Evolutionary conservation across 140 eudicot species (phyloP).

Genomic region (Cichorium intybus): DNA sequence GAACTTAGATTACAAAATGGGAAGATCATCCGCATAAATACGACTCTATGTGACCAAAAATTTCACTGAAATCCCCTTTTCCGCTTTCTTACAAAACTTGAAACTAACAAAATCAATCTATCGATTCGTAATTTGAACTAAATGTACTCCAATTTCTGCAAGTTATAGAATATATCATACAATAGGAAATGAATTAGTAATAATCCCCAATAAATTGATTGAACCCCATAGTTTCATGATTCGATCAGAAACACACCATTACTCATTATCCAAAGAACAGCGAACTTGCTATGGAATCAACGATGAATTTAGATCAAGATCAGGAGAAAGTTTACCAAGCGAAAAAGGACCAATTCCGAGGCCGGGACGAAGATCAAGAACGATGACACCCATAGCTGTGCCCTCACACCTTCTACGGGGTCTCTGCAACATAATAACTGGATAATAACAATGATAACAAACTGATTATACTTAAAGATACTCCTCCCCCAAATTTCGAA

Average conservation of each 20-base stretch:
- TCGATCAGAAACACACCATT: not conserved
- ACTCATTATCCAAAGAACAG: not conserved
- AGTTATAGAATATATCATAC: constrained; percentile 1
- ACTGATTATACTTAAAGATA: constrained; percentile 6
- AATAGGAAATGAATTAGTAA: not conserved
- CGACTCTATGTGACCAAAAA: constrained; percentile 1
- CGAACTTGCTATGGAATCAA: not conserved
- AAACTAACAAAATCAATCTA: constrained; percentile 6
- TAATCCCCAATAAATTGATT: not conserved
- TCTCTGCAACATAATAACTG: constrained; percentile 56
- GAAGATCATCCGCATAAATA: constrained; percentile 13
- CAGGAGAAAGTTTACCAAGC: constrained; percentile 43
- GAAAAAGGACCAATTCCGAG: constrained; percentile 86
- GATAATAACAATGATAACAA: not conserved
- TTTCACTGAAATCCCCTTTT: not conserved
- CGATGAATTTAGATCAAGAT: not conserved
- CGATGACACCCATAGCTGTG: constrained; percentile 90
- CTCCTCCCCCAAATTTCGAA: not conserved
- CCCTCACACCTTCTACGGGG: constrained; percentile 83
- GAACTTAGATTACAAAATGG: not conserved
- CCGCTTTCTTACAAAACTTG: not conserved
- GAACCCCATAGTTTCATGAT: not conserved
- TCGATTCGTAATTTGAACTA: constrained; percentile 1
- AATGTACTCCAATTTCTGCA: constrained; percentile 1
- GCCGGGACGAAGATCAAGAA: constrained; percentile 91